These are phyloP conservation scores for Plasmodium sp. DNA, from an alignment of 169 alveolate species.

Conservation along the genomic window DNA sequence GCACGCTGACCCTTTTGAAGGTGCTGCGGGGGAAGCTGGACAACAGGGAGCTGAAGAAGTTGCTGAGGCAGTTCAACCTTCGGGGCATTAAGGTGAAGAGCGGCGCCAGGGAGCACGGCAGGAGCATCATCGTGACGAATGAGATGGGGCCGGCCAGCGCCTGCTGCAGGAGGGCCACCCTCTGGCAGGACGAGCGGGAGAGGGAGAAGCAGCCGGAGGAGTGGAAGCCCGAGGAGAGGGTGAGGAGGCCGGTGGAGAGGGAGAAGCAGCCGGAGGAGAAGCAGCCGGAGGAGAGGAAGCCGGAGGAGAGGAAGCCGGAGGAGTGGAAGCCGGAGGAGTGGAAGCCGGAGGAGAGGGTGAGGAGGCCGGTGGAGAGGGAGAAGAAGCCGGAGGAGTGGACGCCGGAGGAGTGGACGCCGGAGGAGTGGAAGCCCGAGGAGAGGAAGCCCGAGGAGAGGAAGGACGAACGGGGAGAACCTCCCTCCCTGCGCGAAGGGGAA, in stretches of 20 bases:
- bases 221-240: background rate
- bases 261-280: background rate
- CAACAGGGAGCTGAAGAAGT: conserved; percentile 12
- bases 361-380: background rate
- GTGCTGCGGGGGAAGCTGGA: conserved; percentile 12
- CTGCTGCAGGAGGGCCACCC: background rate
- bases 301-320: background rate
- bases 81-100: background rate
- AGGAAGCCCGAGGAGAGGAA: background rate
- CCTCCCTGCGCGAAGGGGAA: background rate
- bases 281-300: background rate
- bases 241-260: background rate
- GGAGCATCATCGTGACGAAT: background rate
- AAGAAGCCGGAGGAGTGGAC: background rate
- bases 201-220: background rate
- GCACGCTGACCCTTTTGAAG: background rate
- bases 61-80: conserved; percentile 10
- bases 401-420: background rate
- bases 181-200: background rate
- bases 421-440: too few species aligned
- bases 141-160: background rate
- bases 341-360: background rate
- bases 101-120: background rate
- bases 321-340: background rate
- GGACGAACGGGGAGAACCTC: background rate